Evolutionary conservation across 1,284 basidiomycete species (phyloP), one percentile per base, ranked within the genome.

Genomic region (Volvariella volvacea): DNA sequence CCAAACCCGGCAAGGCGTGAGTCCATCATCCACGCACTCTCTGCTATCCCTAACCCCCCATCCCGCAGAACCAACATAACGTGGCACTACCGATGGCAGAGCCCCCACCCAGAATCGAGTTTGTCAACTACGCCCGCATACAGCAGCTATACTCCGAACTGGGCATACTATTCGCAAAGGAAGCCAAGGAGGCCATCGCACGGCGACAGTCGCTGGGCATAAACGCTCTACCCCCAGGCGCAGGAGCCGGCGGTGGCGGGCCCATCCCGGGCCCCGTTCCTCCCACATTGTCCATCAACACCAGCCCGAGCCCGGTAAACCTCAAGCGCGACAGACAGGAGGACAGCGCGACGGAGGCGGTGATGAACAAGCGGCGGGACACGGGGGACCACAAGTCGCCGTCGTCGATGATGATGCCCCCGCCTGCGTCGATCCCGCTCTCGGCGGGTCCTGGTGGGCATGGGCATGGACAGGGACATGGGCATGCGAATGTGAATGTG

Each of bases 261-360:
- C n/a, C n/a, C n/a, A n/a, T n/a, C n/a, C n/a, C n/a, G n/a, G n/a
- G n/a, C n/a, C n/a, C 42, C 52, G 41, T 46, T 49, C 36, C 21
- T 25, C 44, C 41, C 14, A 48, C 50, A 41, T 20, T 48, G 42
- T 28, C 25, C 12, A 28, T 28, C 12, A 28, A 28, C 12, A 28
- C 25, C 12, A 6, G 6, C 14, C 25, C 39, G 32, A 33, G 39
- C 39, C 42, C 51, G 19, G 49, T 60, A 28, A 47, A 53, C 34
- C 61, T 83, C 22, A 87, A 87, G 56, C 77, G 84, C 43, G 78
- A 79, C 37, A 67, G 83, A 21, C 60, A 74, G 6, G 80, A 83
- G 16, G 78, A 80, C 12, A 45, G 44, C n/a, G 42, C 56, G 14
- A 45, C 57, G 14, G 64, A 63, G 17, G n/a, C n/a, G n/a, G 52